A percentile compares a stretch with the other conserved stretches of the same genome.
Evolutionary conservation across 2,329 filamentous ascomycete genomes (phyloP).

Genomic region (Simplicillium sp.): DNA sequence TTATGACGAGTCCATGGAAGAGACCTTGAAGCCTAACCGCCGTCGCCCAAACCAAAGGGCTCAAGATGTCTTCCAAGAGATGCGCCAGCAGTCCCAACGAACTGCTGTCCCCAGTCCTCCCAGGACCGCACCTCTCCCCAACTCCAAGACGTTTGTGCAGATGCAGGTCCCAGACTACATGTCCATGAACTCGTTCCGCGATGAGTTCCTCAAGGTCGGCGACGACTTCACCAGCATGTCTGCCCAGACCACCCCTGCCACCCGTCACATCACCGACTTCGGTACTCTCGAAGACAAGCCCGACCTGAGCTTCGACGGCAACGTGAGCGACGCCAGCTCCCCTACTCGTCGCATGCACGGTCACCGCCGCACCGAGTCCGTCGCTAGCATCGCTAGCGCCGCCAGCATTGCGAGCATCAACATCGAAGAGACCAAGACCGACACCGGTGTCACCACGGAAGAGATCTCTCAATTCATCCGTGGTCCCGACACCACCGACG

Average conservation of each 20-base stretch:
- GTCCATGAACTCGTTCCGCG: conserved; percentile 38
- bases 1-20: conserved; percentile 58
- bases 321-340: conserved; percentile 9
- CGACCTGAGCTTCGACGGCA: conserved; percentile 23
- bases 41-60: conserved; percentile 31
- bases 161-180: conserved; percentile 49
- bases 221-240: conserved; percentile 31
- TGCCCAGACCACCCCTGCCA: conserved; percentile 42
- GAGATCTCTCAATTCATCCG: conserved; percentile 71
- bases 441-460: conserved; percentile 80
- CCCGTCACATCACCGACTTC: conserved; percentile 35
- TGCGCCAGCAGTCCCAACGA: conserved; percentile 45
- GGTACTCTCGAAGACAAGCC: conserved; percentile 32
- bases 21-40: conserved; percentile 50
- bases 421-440: conserved; percentile 55
- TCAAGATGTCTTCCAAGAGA: conserved; percentile 47
- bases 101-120: conserved; percentile 45
- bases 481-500: conserved; percentile 61
- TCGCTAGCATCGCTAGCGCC: conserved; percentile 47
- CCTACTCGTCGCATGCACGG: conserved; percentile 17
- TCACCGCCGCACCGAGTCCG: conserved; percentile 50
- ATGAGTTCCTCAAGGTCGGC: conserved; percentile 32
- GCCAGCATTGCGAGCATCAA: conserved; percentile 53
- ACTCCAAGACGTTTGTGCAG: conserved; percentile 32
- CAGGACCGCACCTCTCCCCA: conserved; percentile 38